These are phyloP conservation scores for Aegilops longissima DNA, from an alignment of 176 grass and related monocot genomes.

Conservation along the genomic window DNA sequence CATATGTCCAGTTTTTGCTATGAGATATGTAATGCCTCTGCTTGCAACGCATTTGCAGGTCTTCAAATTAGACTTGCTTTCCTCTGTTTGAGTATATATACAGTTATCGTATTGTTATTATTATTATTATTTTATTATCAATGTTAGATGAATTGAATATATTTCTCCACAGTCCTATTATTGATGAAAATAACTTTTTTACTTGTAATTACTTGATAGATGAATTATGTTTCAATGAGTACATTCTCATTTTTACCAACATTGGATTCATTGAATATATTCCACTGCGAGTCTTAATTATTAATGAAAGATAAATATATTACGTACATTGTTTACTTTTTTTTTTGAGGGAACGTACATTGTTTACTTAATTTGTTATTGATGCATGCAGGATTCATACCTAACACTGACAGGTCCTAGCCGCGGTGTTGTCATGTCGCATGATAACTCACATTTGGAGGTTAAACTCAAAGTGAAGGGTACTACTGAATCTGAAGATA, in stretches of 20 bases:
- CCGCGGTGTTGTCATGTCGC: background rate
- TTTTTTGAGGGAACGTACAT: background rate
- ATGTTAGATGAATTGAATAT: background rate
- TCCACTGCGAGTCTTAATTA: background rate
- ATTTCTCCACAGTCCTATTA: background rate
- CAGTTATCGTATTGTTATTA: background rate
- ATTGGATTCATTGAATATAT: background rate
- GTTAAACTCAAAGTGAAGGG: background rate
- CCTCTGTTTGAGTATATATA: background rate
- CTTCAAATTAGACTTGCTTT: background rate
- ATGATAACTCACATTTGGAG: background rate
- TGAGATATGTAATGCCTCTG: background rate
- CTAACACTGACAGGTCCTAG: constrained; percentile 3
- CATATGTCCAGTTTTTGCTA: background rate
- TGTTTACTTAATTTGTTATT: background rate
- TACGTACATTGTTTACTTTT: background rate
- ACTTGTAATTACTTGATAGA: background rate
- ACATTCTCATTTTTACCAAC: background rate
- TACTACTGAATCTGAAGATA: background rate
- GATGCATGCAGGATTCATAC: constrained; percentile 11
- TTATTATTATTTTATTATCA: background rate
- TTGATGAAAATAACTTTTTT: background rate
- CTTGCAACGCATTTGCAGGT: background rate
- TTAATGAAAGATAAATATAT: too few species aligned
- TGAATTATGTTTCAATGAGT: background rate